Base-by-base conservation (phyloP, 192 early-diverging fungal genomes). In the Helicostylum pulchrum region DNA sequence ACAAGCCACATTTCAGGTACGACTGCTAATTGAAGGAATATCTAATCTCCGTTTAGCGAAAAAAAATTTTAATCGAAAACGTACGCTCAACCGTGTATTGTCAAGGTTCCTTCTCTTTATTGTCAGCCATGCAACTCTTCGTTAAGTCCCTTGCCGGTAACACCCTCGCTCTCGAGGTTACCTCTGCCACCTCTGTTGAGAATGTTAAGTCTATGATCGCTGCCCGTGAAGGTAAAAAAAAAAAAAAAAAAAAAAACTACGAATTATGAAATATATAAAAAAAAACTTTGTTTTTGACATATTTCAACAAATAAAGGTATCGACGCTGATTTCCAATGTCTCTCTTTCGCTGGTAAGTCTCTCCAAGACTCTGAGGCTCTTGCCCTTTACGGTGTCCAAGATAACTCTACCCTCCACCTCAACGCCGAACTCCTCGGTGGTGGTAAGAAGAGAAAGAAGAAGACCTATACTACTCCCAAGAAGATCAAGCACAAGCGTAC, bases 361-460 rank as follows among this genome's bases (percentile, higher is more conserved):
- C 72, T 82, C 63, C 66, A 76, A 62, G 75, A 80, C 71, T 73
- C 72, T 72, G 71, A 75, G 64, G 70, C 72, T 61, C 67, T 85
- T 14, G 52, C 76, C 47, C 60, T 78, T 53, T 83, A 82, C 58
- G 71, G 71, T 72, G 83, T 90, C 65, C 80, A 88, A 65, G 86
- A 88, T 61, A 85, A 88, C 74, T 85, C 82, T 21, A 90, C 89
- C 53, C 73, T 90, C n/a, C 87, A 90, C 76, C 78, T 90, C 9
- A 86, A 87, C 43, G 78, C 83, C 60, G 82, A 87, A 67, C 77
- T 89, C 42, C 73, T 85, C 63, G 91, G 89, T 88, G 91, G 90
- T 85, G 94, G 80, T 80, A 97, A 99, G 92, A 97, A 99, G 91
- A 87, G 93, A 71, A 99, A 97, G 90, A 99, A 99, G 94, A 99